These are phyloP conservation scores for Arbutus unedo DNA, from an alignment of 148 eudicot genomes.

Conservation along the genomic window DNA sequence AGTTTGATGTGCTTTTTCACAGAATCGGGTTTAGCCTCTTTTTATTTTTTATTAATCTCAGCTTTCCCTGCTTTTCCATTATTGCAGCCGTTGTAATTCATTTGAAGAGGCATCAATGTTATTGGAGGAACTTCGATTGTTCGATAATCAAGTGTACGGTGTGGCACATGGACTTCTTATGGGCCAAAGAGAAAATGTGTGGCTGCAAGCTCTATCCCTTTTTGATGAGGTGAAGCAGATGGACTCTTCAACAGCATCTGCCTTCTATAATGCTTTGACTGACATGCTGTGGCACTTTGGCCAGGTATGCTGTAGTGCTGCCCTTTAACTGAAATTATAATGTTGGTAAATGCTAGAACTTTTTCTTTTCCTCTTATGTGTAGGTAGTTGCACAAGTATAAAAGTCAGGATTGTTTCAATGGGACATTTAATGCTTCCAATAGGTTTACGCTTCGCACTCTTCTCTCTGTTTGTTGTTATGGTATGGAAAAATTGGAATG, in stretches of 20 bases:
- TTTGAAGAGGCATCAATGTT: slow-evolving; percentile 90
- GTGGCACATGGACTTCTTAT: slow-evolving; percentile 93
- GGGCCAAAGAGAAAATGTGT: slow-evolving; percentile 66
- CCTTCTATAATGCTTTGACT: slow-evolving; percentile 96
- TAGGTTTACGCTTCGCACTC: neutral
- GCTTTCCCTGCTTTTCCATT: slow-evolving; percentile 1
- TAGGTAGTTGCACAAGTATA: neutral
- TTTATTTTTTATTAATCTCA: neutral
- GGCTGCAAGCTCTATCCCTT: slow-evolving; percentile 80
- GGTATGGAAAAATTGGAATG: neutral
- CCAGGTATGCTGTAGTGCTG: slow-evolving; percentile 51
- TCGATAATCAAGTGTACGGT: slow-evolving; percentile 93
- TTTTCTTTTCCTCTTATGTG: neutral
- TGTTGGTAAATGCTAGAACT: neutral
- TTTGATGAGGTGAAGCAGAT: slow-evolving; percentile 85
- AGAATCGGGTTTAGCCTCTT: neutral
- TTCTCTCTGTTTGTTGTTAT: neutral
- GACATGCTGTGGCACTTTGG: slow-evolving; percentile 98
- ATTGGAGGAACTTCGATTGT: slow-evolving; percentile 79
- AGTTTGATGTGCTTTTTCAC: neutral
- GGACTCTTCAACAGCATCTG: slow-evolving; percentile 93
- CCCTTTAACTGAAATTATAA: slow-evolving; percentile 4
- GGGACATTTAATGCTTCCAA: neutral
- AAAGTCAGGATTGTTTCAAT: neutral
- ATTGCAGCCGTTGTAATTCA: slow-evolving; percentile 87